Percentiles rank a stretch among this genome's conserved stretches.
These are phyloP conservation scores for Aristolochia californica DNA, from an alignment of 164 flowering plant genomes.

Conservation along the genomic window DNA sequence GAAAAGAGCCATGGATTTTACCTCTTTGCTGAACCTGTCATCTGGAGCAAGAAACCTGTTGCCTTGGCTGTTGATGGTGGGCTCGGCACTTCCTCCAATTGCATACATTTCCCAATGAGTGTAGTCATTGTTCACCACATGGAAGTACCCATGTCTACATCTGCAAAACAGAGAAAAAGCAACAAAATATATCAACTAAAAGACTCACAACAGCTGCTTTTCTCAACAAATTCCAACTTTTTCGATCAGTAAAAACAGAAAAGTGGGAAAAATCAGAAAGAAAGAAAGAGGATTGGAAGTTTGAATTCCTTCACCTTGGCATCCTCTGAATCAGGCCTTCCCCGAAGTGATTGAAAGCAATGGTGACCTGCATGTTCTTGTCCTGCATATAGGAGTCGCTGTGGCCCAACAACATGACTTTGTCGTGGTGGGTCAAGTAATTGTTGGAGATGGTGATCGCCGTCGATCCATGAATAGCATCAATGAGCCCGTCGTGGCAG, in stretches of 20 bases:
- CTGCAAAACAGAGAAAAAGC: constrained; percentile 23
- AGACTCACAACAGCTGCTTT: too few relatives aligned
- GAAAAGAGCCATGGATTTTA: constrained; percentile 6
- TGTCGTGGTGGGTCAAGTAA: constrained; percentile 61
- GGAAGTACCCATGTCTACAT: constrained; percentile 72
- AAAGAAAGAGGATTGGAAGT: background rate
- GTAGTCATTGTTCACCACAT: constrained; percentile 84
- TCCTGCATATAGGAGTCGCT: constrained; percentile 44
- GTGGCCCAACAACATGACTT: constrained; percentile 77
- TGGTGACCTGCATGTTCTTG: constrained; percentile 70
- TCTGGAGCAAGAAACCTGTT: constrained; percentile 71
- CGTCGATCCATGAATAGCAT: constrained; percentile 65
- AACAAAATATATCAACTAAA: background rate
- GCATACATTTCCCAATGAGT: constrained; percentile 84
- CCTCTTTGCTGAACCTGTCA: constrained; percentile 44
- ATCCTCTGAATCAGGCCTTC: constrained; percentile 72
- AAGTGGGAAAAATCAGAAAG: background rate
- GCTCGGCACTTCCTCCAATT: constrained; percentile 73
- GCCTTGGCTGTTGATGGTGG: constrained; percentile 80
- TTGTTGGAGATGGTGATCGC: constrained; percentile 74
- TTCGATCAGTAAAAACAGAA: background rate
- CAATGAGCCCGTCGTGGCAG: constrained; percentile 61
- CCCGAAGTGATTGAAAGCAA: constrained; percentile 76
- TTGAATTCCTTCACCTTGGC: constrained; percentile 42
- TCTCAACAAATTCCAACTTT: background rate